Evolutionary conservation across 2,329 filamentous ascomycete genomes (phyloP).

Genomic region (Monosporascus sp.): DNA sequence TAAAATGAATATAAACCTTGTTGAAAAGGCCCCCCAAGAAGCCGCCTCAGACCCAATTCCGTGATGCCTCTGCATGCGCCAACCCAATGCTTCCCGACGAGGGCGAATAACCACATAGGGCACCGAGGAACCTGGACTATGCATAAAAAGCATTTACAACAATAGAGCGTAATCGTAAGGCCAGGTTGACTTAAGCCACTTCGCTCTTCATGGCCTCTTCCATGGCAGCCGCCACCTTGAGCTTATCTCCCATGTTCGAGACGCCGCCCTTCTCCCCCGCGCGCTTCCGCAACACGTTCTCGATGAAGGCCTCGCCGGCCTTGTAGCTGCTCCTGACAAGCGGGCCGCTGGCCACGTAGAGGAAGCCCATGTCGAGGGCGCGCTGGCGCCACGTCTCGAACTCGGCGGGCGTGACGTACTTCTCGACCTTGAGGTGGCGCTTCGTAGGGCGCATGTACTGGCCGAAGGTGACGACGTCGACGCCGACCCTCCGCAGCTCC

Average conservation of each 20-base stretch:
- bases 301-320: constrained; percentile 96
- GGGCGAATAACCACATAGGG: background rate
- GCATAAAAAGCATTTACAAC: no score
- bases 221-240: constrained; percentile 4
- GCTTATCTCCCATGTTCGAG: background rate
- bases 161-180: no score
- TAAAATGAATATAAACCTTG: background rate
- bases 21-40: background rate
- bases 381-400: constrained; percentile 90
- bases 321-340: constrained; percentile 95
- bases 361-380: constrained; percentile 89
- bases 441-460: constrained; percentile 99
- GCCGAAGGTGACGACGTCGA: constrained; percentile 97
- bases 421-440: constrained; percentile 92
- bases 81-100: background rate
- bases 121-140: background rate
- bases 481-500: constrained; percentile 72
- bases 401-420: constrained; percentile 84
- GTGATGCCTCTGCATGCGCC: background rate
- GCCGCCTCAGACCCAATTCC: background rate
- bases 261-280: constrained; percentile 36
- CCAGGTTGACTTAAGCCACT: background rate
- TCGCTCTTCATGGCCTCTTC: constrained; percentile 3
- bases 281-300: constrained; percentile 91
- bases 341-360: constrained; percentile 92